Evolutionary conservation across 2,329 filamentous ascomycete genomes (phyloP).

Genomic region (Arthrinium puccinioides): DNA sequence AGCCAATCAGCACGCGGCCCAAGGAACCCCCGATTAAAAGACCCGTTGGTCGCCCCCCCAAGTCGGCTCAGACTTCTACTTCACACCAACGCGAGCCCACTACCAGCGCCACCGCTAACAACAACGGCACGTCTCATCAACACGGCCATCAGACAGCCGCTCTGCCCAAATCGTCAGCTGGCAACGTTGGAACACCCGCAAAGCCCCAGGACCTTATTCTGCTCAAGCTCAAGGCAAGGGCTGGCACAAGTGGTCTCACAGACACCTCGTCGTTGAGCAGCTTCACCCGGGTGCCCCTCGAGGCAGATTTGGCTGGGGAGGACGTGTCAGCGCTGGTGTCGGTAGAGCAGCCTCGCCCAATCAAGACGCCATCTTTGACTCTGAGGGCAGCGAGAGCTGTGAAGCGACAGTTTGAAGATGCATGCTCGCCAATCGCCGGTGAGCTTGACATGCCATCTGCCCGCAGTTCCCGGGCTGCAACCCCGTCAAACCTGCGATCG

Average conservation of each 20-base stretch:
- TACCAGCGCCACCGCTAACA: slow-evolving; percentile 17
- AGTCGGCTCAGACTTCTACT: slow-evolving; percentile 12
- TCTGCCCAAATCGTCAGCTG: slow-evolving; percentile 16
- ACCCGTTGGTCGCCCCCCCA: slow-evolving; percentile 16
- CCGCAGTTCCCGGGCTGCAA: slow-evolving; percentile 51
- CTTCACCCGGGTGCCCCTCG: slow-evolving; percentile 18
- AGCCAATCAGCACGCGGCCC: slow-evolving; percentile 24
- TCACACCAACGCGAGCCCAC: slow-evolving; percentile 17
- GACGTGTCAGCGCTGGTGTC: slow-evolving; percentile 14
- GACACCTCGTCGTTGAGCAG: slow-evolving; percentile 15
- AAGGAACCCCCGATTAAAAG: slow-evolving; percentile 26
- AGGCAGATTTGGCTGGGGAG: slow-evolving; percentile 10
- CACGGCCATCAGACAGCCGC: slow-evolving; percentile 5
- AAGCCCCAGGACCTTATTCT: slow-evolving; percentile 10
- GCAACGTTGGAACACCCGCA: too few relatives aligned
- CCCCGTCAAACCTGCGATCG: slow-evolving; percentile 46
- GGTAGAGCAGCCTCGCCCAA: slow-evolving; percentile 16
- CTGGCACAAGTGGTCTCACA: slow-evolving; percentile 15
- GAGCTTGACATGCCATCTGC: slow-evolving; percentile 38
- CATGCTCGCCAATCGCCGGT: slow-evolving; percentile 43
- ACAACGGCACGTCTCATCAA: slow-evolving; percentile 15
- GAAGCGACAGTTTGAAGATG: slow-evolving; percentile 49
- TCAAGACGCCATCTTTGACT: slow-evolving; percentile 20
- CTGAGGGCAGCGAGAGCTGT: slow-evolving; percentile 22
- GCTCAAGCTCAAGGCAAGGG: slow-evolving; percentile 17